Conservation (phyloP, 148 eudicot genomes). For the Polygonum maritimum region DNA sequence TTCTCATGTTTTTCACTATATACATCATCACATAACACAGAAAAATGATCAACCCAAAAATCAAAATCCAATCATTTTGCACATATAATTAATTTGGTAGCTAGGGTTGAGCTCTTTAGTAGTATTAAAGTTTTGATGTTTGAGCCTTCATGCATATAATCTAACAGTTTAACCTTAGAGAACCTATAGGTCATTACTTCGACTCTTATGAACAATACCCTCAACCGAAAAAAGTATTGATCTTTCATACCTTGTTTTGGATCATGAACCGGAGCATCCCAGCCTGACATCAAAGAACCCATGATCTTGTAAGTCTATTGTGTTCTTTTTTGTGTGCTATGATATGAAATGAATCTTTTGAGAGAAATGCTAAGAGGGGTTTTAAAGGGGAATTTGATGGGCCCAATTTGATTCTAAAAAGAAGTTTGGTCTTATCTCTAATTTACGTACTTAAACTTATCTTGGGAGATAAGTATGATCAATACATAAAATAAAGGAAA, state of each 20-base stretch:
- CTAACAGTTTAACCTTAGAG: too few relatives aligned
- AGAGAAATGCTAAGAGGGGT: not conserved
- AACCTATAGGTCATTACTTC: too few relatives aligned
- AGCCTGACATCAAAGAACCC: constrained; percentile 40
- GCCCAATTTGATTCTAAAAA: not conserved
- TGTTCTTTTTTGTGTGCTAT: not conserved
- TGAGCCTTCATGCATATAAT: too few relatives aligned
- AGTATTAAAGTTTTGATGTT: too few relatives aligned
- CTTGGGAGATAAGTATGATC: not conserved
- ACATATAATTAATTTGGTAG: not conserved
- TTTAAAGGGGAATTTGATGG: not conserved
- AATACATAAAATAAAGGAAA: not conserved
- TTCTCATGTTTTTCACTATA: constrained; percentile 31
- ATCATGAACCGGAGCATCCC: constrained; percentile 32
- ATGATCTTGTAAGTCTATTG: constrained; percentile 9
- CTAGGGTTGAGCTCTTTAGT: not conserved
- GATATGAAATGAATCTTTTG: not conserved
- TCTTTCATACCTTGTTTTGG: constrained; percentile 24
- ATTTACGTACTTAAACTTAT: not conserved
- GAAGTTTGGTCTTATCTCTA: not conserved
- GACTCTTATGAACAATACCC: too few relatives aligned
- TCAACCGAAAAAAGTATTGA: too few relatives aligned
- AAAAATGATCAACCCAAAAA: not conserved
- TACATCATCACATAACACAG: not conserved
- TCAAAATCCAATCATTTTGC: not conserved